Evolutionary conservation across 2,329 filamentous ascomycete species (phyloP), one percentile per base, ranked within the genome.

Genomic region (Ceratocystis smalleyi): DNA sequence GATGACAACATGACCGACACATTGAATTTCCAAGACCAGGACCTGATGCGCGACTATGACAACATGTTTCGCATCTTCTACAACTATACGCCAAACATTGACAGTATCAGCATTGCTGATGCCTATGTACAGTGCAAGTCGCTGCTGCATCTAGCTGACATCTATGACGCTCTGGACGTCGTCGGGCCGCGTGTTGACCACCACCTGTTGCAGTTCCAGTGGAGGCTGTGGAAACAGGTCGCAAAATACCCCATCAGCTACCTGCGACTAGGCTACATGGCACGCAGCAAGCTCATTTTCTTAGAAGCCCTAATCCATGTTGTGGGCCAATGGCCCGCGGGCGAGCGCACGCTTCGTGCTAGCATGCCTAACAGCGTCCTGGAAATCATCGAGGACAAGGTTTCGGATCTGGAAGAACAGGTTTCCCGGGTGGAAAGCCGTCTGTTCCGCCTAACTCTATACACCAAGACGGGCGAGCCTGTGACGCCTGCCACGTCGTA

Each of bases 61-160:
- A 96, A 96, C 73, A 81, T 97, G 24, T 95, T 97, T 73, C 88
- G 91, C 70, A 87, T 94, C 67, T 96, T 96, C 78, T 97, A 97
- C 79, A 96, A 96, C 74, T 89, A 95, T 73, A 78, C 90, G 0
- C 92, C 92, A 0, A 72, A 84, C 0, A 81, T 97, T 40, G 91
- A 96, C 74, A 82, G 83, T 30, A 81, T 94, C 73, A 95, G 94
- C 73, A 95, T 97, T 68, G 90, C 91, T 63, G 87, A 91, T 67
- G 91, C 91, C 27, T 96, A 96, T 72, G 86, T 94, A 54, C 90
- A 96, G 74, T 96, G 90, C 81, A 96, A 96, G 75, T 87, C 89
- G 12, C 82, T 97, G 2, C 81, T 97, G 49, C 83, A 84, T 12
- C 80, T 96, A 19, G 92, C 91, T n/a, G 91, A 96, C 74, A 89